Base-by-base conservation (phyloP, 495 filamentous ascomycete species). In the Letharia lupina region DNA sequence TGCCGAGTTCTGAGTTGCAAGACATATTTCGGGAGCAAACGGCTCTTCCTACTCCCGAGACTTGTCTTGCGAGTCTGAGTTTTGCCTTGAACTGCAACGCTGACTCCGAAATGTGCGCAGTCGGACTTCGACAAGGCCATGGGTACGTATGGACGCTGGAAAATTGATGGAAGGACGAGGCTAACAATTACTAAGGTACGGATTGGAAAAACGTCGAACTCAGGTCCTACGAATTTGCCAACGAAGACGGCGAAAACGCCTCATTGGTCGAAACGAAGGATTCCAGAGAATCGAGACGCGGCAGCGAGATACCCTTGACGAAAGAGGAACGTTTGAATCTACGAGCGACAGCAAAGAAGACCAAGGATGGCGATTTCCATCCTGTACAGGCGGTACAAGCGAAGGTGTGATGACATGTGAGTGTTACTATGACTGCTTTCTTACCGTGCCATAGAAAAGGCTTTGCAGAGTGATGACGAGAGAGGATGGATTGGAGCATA, bases 121-220 rank as follows among this genome's bases (percentile, higher is more conserved):
- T 80, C 84, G 57, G 89, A 86, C 16, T 75, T 74, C 63, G 70
- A 69, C 7, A 62, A 23, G 48, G 35, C 33, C 3, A 44, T 62
- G 37, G 70, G 73, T 74, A 69, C 54, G 65, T 10, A 1, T 42
- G 40, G 42, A 37, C 39, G 42, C 33, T 41, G 41, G 48, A 12
- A 41, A 20, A 20, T 9, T 13, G 18, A 16, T 64, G 54, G 44
- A 40, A 70, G 28, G 37, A 66, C 60, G 10, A 62, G 56, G 39
- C 52, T 64, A n/a, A 60, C 44, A 56, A 8, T 11, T 45, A 28
- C 33, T n/a, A 33, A 80, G 88, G 90, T 40, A 95, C 91, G 0
- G 90, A 90, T 23, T 96, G 93, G 93, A 69, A 69, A 13, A 96
- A 97, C 75, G 88, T 87, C 15, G 92, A 96, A 76, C 89, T 81